phyloP scores from a whole-genome alignment of 768 basidiomycete species.

The Lentinula guzmanii region DNA sequence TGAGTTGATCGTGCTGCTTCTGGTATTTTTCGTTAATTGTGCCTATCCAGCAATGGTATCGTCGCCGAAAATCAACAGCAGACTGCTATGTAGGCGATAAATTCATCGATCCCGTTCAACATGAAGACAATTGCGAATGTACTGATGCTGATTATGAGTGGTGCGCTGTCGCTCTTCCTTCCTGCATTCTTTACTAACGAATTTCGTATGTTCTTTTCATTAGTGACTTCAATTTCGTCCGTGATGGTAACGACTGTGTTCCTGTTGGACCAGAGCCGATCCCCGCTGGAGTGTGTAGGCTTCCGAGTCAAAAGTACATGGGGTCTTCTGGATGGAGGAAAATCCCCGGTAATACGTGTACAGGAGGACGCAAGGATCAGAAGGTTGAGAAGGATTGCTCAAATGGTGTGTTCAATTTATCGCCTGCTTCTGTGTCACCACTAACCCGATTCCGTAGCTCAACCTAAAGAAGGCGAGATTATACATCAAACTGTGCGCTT shows the following conservation, averaged over 20 bases:
- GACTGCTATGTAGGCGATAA: conserved; percentile 90
- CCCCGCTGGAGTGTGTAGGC: conserved; percentile 66
- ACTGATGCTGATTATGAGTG: conserved; percentile 91
- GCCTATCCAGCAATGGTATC: conserved; percentile 84
- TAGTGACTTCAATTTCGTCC: conserved; percentile 89
- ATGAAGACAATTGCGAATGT: conserved; percentile 82
- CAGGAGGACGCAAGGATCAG: conserved; percentile 68
- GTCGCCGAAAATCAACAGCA: conserved; percentile 72
- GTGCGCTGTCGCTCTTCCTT: conserved; percentile 30
- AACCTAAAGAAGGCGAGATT: conserved; percentile 74
- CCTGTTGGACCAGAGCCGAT: conserved; percentile 86
- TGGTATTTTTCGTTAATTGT: background rate
- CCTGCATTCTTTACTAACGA: conserved; percentile 1
- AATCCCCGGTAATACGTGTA: conserved; percentile 91
- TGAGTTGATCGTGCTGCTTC: conserved; percentile 10
- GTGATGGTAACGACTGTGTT: conserved; percentile 68
- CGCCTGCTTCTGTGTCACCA: background rate
- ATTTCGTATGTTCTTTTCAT: background rate
- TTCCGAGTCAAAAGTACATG: conserved; percentile 55
- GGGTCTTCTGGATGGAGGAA: conserved; percentile 91
- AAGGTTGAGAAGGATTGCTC: conserved; percentile 71
- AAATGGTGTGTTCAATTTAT: conserved; percentile 47
- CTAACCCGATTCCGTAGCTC: conserved; percentile 38
- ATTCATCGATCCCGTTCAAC: conserved; percentile 78
- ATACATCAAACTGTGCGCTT: conserved; percentile 65